Evolutionary conservation across 2,329 filamentous ascomycete species (phyloP), one percentile per base, ranked within the genome.

Genomic region (Aspergillus japonicus): DNA sequence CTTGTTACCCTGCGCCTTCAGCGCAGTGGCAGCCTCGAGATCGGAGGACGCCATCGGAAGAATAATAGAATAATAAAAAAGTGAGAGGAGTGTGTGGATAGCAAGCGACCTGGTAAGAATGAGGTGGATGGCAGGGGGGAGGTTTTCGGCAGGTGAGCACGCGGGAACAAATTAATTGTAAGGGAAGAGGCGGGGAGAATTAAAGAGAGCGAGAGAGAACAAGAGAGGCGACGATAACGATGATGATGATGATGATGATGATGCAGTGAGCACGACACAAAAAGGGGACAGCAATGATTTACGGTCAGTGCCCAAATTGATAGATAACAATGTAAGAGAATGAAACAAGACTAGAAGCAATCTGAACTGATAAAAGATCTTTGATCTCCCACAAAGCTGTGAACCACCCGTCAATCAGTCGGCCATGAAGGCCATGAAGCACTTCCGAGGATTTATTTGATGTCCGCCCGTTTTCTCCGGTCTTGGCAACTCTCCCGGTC

Each of bases 1-100:
- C 72, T 93, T 90, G 79, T 99, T 99, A 75, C 95, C 95, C 77
- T 96, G 85, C 77, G 96, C 89, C 82, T 99, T 99, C 69, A 96
- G 82, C 73, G 89, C 89, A 67, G 87, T 85, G 55, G 94, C 94
- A 76, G 90, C 87, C 75, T 90, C 87, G 69, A 73, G 67, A 55
- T 78, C 77, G 55, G 77, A 62, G 55, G 77, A 74, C 65, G 76
- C 76, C 76, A 79, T 80, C 51, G 55, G 53, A 44, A 35, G 50
- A 24, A 56, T 61, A 33, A 49, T 44, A 52, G 24, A 49, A 35
- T 24, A 47, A 54, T 16, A 54, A 24, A 8, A 47, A 52, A 55
- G 26, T 35, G 49, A 31, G 60, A 42, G 60, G 62, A 44, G 39
- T 19, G 16, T n/a, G 14, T 16, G 16, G 6, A 44, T 12, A 44